phyloP scores from a whole-genome alignment of 352 stramenopile genomes.

The Aphanomyces stellatus region DNA sequence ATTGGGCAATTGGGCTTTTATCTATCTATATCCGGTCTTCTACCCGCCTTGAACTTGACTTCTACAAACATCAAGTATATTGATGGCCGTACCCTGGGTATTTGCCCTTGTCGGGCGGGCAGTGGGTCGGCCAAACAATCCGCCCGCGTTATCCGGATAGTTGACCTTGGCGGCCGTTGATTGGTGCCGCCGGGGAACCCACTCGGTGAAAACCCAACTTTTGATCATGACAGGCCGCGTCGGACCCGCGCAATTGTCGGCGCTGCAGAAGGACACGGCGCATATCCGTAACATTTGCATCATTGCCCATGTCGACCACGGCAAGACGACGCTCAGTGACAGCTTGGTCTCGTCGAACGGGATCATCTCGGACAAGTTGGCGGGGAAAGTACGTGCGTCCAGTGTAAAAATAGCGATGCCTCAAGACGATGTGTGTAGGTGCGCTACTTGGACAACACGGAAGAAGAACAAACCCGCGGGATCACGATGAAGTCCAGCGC shows the following conservation, averaged over 20 bases:
- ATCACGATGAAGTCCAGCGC: conserved; percentile 97
- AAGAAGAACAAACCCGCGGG: conserved; percentile 91
- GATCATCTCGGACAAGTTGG: conserved; percentile 95
- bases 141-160: conserved; percentile 16
- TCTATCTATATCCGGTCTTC: no score
- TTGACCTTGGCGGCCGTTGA: not conserved
- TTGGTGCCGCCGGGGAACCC: not conserved
- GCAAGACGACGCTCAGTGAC: conserved; percentile 89
- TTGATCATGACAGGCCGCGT: conserved; percentile 16
- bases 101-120: no score
- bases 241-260: conserved; percentile 28
- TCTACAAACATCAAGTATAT: no score
- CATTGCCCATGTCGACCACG: conserved; percentile 93
- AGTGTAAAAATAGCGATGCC: not conserved
- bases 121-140: no score
- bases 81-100: no score
- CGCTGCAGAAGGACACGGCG: conserved; percentile 58
- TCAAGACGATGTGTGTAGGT: conserved; percentile 32
- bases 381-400: conserved; percentile 62
- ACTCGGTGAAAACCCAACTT: not conserved
- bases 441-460: conserved; percentile 94
- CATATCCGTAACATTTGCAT: conserved; percentile 94
- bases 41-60: no score
- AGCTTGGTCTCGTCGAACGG: conserved; percentile 94
- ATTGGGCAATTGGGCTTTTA: no score